A percentile compares a stretch with the other conserved stretches of the same genome.
Evolutionary conservation across 2,329 filamentous ascomycete species (phyloP).

Genomic region (Exophiala aquamarina): DNA sequence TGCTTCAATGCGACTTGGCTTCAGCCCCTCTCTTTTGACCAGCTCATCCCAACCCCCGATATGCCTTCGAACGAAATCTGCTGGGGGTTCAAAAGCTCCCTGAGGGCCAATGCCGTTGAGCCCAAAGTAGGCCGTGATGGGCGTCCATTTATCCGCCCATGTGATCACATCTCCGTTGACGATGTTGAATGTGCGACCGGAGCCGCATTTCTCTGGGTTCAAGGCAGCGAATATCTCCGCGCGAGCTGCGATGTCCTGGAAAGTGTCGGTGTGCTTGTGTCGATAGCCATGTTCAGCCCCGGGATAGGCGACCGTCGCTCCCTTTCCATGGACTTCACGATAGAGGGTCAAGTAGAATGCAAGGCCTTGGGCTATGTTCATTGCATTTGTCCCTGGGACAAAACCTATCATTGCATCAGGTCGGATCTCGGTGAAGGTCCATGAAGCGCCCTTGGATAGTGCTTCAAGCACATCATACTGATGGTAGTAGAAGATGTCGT

Average conservation of each 20-base stretch:
- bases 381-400: conserved; percentile 32
- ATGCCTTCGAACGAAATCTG: conserved; percentile 24
- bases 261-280: conserved; percentile 31
- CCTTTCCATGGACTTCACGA: conserved; percentile 28
- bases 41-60: conserved; percentile 20
- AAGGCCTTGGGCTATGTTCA: conserved; percentile 32
- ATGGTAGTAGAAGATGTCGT: conserved; percentile 34
- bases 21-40: conserved; percentile 16
- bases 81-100: conserved; percentile 13
- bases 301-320: conserved; percentile 30
- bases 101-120: conserved; percentile 30
- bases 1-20: conserved; percentile 21
- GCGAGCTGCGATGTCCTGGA: conserved; percentile 29
- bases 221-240: conserved; percentile 34
- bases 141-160: conserved; percentile 32
- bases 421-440: conserved; percentile 39
- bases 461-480: conserved; percentile 27
- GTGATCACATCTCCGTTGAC: conserved; percentile 30
- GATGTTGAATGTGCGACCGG: conserved; percentile 32
- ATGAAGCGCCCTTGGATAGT: conserved; percentile 30
- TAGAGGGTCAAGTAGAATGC: conserved; percentile 34
- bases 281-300: conserved; percentile 27
- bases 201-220: conserved; percentile 27
- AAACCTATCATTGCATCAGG: conserved; percentile 35
- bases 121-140: conserved; percentile 33